A percentile compares a stretch with the other conserved stretches of the same genome.
Conservation (phyloP, 106 monocot species). For the Dendrobium catenatum region DNA sequence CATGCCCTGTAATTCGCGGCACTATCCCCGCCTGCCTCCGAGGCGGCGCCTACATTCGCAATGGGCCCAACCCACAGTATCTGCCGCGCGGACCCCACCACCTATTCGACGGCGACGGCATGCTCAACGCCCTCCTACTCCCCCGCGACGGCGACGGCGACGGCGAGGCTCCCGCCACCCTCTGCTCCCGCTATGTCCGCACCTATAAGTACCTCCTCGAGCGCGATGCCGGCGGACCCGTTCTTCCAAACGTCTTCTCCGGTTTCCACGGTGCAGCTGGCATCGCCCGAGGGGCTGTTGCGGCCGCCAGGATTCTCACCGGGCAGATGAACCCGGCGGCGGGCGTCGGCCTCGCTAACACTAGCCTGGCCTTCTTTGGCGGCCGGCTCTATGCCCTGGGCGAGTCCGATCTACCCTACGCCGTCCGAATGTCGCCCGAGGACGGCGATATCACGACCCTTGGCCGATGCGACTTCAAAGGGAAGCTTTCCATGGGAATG, state of each 20-base stretch:
- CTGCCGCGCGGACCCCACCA: slow-evolving; percentile 55
- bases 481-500: slow-evolving; percentile 35
- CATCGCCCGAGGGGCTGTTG: slow-evolving; percentile 43
- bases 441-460: slow-evolving; percentile 39
- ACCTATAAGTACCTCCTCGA: slow-evolving; percentile 52
- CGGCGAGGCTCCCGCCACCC: slow-evolving; percentile 17
- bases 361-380: slow-evolving; percentile 41
- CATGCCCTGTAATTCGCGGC: slow-evolving; percentile 47
- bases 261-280: slow-evolving; percentile 46
- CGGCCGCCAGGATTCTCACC: slow-evolving; percentile 36
- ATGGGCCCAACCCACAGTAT: slow-evolving; percentile 68
- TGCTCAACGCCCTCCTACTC: slow-evolving; percentile 66
- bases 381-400: slow-evolving; percentile 43
- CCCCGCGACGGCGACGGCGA: slow-evolving; percentile 3
- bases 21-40: slow-evolving; percentile 52
- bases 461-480: slow-evolving; percentile 34
- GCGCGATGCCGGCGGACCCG: slow-evolving; percentile 38
- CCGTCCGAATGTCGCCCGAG: slow-evolving; percentile 20
- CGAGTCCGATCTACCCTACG: slow-evolving; percentile 55
- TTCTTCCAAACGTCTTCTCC: slow-evolving; percentile 47
- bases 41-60: slow-evolving; percentile 72
- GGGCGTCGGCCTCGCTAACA: slow-evolving; percentile 49
- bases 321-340: slow-evolving; percentile 49
- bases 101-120: slow-evolving; percentile 74
- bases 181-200: slow-evolving; percentile 57